phyloP scores from a whole-genome alignment of 2,329 filamentous ascomycete species.

The Apiospora marii region DNA sequence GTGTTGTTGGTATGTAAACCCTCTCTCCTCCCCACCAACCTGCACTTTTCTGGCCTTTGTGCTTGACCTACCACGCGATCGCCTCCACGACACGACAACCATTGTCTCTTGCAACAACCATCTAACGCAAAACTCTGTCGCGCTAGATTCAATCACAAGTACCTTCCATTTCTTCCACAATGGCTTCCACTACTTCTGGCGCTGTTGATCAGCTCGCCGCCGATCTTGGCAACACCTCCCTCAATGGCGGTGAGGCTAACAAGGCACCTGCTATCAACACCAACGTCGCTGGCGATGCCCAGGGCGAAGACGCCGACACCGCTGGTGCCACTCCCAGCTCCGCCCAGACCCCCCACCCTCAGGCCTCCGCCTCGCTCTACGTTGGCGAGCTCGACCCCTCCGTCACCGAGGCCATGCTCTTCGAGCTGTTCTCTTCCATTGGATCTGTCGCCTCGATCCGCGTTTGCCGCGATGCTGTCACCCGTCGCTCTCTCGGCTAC shows the following conservation, averaged over 20 bases:
- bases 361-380: conserved; percentile 97
- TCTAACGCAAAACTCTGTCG: neutral
- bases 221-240: conserved; percentile 76
- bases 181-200: conserved; percentile 67
- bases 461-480: conserved; percentile 99
- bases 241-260: conserved; percentile 73
- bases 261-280: conserved; percentile 78
- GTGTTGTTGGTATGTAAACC: conserved; percentile 32
- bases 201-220: conserved; percentile 82
- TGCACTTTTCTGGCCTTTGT: neutral
- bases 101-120: neutral
- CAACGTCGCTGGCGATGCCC: conserved; percentile 64
- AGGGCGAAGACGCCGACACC: conserved; percentile 66
- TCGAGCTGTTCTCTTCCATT: conserved; percentile 99
- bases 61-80: neutral
- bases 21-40: conserved; percentile 2
- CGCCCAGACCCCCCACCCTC: conserved; percentile 75
- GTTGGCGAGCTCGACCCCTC: conserved; percentile 97
- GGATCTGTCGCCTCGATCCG: conserved; percentile 98
- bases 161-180: conserved; percentile 45
- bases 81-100: neutral
- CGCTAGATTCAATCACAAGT: conserved; percentile 32
- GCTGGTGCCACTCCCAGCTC: conserved; percentile 77
- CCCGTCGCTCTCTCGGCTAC: conserved; percentile 97
- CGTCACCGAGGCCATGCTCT: conserved; percentile 99